These are phyloP conservation scores for Grifola frondosa DNA, from an alignment of 1,284 basidiomycete genomes.

Conservation along the genomic window DNA sequence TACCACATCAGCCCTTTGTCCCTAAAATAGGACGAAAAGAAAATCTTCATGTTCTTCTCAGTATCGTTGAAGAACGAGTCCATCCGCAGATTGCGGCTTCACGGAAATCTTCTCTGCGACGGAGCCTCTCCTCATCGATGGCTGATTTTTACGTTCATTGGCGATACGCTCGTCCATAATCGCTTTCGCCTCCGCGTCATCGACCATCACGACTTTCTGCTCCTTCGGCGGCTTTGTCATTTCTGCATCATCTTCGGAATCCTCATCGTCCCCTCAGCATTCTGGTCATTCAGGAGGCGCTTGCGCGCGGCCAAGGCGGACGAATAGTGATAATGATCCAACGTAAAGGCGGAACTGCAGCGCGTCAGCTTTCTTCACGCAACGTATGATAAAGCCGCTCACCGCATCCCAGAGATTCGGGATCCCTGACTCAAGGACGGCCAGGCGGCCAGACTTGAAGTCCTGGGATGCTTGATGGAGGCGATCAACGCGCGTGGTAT, in stretches of 20 bases:
- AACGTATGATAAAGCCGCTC: slow-evolving; percentile 11
- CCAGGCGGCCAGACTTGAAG: slow-evolving; percentile 54
- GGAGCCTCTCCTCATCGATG: slow-evolving; percentile 16
- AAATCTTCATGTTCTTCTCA: slow-evolving; percentile 50
- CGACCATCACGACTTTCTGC: slow-evolving; percentile 9
- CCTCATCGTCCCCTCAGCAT: slow-evolving; percentile 13
- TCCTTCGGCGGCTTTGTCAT: slow-evolving; percentile 2
- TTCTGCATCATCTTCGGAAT: slow-evolving; percentile 5
- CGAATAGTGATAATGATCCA: slow-evolving; percentile 45
- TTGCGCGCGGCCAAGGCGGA: slow-evolving; percentile 27
- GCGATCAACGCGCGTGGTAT: slow-evolving; percentile 46
- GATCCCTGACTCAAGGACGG: slow-evolving; percentile 40
- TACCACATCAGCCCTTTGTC: slow-evolving; percentile 66
- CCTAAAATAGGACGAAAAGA: slow-evolving; percentile 64
- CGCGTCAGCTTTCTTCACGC: background rate
- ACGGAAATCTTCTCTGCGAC: slow-evolving; percentile 34
- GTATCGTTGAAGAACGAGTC: slow-evolving; percentile 58
- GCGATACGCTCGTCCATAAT: slow-evolving; percentile 12
- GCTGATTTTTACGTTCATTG: slow-evolving; percentile 11
- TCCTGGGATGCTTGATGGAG: slow-evolving; percentile 54
- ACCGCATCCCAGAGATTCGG: slow-evolving; percentile 64
- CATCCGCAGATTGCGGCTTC: slow-evolving; percentile 42
- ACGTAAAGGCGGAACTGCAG: slow-evolving; percentile 51
- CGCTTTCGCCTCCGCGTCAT: slow-evolving; percentile 18
- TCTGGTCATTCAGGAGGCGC: slow-evolving; percentile 24